These are phyloP conservation scores for Globisporangium mamillatum DNA, from an alignment of 352 stramenopile species.

Conservation along the genomic window DNA sequence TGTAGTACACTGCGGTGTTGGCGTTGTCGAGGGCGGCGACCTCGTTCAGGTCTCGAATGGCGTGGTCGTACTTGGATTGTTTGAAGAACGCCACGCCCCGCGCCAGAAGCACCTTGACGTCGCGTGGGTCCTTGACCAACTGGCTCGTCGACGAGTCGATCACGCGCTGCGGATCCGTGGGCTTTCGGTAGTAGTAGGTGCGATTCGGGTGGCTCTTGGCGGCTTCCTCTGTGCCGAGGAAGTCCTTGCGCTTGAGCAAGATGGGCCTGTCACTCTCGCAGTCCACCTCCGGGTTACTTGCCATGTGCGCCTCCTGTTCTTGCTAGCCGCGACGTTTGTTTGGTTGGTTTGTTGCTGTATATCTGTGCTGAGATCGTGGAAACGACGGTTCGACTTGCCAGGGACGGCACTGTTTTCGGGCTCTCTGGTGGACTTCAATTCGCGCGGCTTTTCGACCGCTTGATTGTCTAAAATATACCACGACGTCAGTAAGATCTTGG, in stretches of 20 bases:
- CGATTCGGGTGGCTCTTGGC: conserved; percentile 63
- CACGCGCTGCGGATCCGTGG: conserved; percentile 66
- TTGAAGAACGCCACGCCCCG: conserved; percentile 80
- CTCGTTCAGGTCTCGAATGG: conserved; percentile 54
- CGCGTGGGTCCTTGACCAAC: conserved; percentile 52
- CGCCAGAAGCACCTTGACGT: conserved; percentile 67
- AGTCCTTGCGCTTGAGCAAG: conserved; percentile 79
- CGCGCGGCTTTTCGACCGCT: background rate
- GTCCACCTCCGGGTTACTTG: conserved; percentile 35
- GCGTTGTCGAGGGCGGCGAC: conserved; percentile 40
- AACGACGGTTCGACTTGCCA: background rate
- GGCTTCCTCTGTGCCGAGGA: conserved; percentile 59
- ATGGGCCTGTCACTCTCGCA: conserved; percentile 29
- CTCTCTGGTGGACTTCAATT: background rate
- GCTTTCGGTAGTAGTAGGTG: conserved; percentile 79
- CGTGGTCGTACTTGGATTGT: conserved; percentile 50
- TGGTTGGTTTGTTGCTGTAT: background rate
- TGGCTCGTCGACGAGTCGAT: conserved; percentile 72
- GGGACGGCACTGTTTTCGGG: background rate
- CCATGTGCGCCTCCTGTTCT: conserved; percentile 21
- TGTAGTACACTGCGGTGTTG: conserved; percentile 66
- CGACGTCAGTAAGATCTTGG: too few relatives aligned
- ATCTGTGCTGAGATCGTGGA: background rate
- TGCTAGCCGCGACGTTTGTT: background rate
- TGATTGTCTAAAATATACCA: background rate